phyloP scores from a whole-genome alignment of 805 yeast species.

The Jamesozyma jinghongensis region DNA sequence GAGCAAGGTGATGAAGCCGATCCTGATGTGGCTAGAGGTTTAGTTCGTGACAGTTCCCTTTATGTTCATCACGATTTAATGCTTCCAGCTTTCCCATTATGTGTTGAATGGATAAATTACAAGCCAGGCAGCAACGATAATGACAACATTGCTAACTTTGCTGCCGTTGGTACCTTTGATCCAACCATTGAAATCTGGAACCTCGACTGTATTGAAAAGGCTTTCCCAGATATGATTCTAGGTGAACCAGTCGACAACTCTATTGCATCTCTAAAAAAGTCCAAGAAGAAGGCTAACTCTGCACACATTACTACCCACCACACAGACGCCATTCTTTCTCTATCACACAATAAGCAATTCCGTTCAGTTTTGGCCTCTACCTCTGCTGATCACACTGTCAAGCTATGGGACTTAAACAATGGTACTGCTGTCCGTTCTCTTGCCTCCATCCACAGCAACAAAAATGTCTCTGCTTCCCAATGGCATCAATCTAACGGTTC shows the following conservation, averaged over 20 bases:
- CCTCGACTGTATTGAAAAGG: constrained; percentile 82
- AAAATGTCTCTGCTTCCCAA: constrained; percentile 73
- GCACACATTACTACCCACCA: constrained; percentile 66
- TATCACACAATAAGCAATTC: constrained; percentile 72
- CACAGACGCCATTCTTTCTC: constrained; percentile 85
- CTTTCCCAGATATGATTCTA: constrained; percentile 86
- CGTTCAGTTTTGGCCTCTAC: constrained; percentile 85
- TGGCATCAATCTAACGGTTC: constrained; percentile 73
- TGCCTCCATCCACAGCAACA: constrained; percentile 55
- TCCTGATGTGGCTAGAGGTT: constrained; percentile 66
- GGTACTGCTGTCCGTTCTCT: constrained; percentile 74
- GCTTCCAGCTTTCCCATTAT: constrained; percentile 94
- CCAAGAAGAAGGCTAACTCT: constrained; percentile 42
- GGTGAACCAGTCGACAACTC: constrained; percentile 59
- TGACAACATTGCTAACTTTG: constrained; percentile 70
- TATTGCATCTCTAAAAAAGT: constrained; percentile 31
- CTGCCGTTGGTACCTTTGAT: constrained; percentile 94
- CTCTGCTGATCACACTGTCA: constrained; percentile 90
- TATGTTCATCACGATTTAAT: constrained; percentile 95
- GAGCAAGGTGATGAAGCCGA: constrained; percentile 56
- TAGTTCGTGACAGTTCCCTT: constrained; percentile 61
- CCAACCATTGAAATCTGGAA: constrained; percentile 98
- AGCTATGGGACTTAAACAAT: constrained; percentile 83
- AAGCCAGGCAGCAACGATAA: constrained; percentile 45
- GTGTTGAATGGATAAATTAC: constrained; percentile 90